Evolutionary conservation across 2,329 filamentous ascomycete species (phyloP).

Genomic region (Elsinoe perseae): DNA sequence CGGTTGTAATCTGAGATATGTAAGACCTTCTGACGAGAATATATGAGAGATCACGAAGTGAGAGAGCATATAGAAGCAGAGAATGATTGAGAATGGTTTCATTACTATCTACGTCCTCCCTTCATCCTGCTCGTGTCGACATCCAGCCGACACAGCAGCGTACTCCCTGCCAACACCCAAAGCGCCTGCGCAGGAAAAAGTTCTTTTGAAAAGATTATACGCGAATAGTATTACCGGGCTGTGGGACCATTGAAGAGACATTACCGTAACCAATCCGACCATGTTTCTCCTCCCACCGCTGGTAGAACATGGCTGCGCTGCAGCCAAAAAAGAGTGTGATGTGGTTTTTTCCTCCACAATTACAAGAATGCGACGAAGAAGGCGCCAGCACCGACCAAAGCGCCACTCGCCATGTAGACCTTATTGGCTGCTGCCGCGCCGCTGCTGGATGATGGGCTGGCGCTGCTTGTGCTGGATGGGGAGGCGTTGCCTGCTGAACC

Average conservation of each 20-base stretch:
- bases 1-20: neutral
- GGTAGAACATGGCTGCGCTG: neutral
- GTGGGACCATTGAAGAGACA: neutral
- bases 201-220: neutral
- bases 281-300: neutral
- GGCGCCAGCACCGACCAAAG: slow-evolving; percentile 32
- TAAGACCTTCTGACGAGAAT: no score
- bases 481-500: slow-evolving; percentile 1
- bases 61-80: no score
- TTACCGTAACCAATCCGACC: neutral
- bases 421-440: slow-evolving; percentile 23
- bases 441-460: slow-evolving; percentile 19
- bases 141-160: neutral
- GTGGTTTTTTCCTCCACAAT: slow-evolving; percentile 7
- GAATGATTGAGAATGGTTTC: neutral
- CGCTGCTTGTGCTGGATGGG: slow-evolving; percentile 23
- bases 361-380: slow-evolving; percentile 33
- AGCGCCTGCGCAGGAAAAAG: slow-evolving; percentile 8
- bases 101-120: slow-evolving; percentile 3
- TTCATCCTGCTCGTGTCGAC: neutral
- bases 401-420: slow-evolving; percentile 29
- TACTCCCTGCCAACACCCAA: neutral
- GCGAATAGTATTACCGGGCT: slow-evolving; percentile 13
- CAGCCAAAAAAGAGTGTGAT: neutral
- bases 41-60: no score